phyloP scores from a whole-genome alignment of 2,329 filamentous ascomycete species.

The Aspergillus sp. region DNA sequence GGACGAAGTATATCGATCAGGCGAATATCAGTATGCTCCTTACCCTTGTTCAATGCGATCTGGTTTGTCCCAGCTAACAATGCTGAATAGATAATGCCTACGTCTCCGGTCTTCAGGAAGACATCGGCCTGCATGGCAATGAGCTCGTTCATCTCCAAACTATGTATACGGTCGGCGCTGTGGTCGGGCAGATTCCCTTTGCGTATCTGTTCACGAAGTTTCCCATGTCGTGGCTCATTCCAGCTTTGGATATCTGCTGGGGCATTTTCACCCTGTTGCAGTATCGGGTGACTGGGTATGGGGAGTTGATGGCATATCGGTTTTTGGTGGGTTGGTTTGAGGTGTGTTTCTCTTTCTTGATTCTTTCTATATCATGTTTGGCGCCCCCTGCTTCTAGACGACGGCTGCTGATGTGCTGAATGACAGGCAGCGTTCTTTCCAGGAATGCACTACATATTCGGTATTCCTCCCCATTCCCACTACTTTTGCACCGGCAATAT shows the following conservation, averaged over 20 bases:
- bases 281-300: conserved; percentile 50
- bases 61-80: neutral
- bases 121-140: conserved; percentile 53
- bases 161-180: conserved; percentile 53
- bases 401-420: neutral
- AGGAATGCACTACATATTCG: conserved; percentile 37
- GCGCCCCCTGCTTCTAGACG: too few relatives aligned
- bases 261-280: conserved; percentile 58
- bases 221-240: conserved; percentile 53
- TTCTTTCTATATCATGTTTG: neutral
- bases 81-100: conserved; percentile 52
- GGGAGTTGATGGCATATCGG: conserved; percentile 54
- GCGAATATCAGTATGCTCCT: conserved; percentile 50
- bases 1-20: conserved; percentile 58
- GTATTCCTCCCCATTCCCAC: conserved; percentile 11
- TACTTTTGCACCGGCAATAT: neutral
- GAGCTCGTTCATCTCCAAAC: conserved; percentile 57
- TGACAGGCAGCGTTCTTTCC: conserved; percentile 39
- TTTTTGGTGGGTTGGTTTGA: conserved; percentile 58
- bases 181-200: conserved; percentile 54
- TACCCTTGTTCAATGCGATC: neutral
- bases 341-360: conserved; percentile 17
- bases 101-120: conserved; percentile 55
- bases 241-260: conserved; percentile 55
- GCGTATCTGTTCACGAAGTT: conserved; percentile 50